Base-by-base conservation (phyloP, 1,139 yeast genomes). In the Geotrichum klebahnii region DNA sequence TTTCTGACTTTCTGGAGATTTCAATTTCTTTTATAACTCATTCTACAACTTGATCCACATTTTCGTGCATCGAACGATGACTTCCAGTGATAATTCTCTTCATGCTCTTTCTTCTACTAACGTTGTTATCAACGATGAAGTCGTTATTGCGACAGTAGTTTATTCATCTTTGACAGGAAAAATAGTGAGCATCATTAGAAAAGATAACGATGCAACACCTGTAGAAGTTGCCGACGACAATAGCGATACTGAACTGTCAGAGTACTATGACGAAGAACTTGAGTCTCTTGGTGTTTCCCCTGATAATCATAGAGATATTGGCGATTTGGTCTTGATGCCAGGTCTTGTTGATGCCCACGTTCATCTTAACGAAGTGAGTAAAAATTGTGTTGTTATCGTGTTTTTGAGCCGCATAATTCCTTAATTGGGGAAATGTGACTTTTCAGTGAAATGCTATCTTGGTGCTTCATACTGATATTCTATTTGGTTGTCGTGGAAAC, bases 261-360 rank as follows among this genome's bases (percentile, higher is more conserved):
- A 35, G 23, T 44, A 36, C 20, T 36, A 44, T 29, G 35, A 28
- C 17, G 19, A 36, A 19, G 51, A 43, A n/a, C 48, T 48, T 2
- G 26, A 48, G 5, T 28, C 19, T 17, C 44, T 48, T 3, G 39
- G 37, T 14, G 46, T 48, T 26, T 28, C 42, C 2, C 49, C 46
- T 10, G 48, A 32, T 14, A 45, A 44, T 17, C 39, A 35, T 23
- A 33, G 51, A 6, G 46, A 52, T 33, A n/a, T 49, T 12, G 74
- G 84, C 8, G 92, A 94, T 0, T 67, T 74, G 23, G 78, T 78
- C 26, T 75, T 90, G 10, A 73, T 90, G 73, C 97, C 97, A 0
- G 97, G 97, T 0, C 73, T 90, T 35, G 96, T 90, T 1, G 97
- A 90, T 63, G 78, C 95, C 8, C 97, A 90, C 66, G 97, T 89